These are phyloP conservation scores for Hericium coralloides DNA, from an alignment of 768 basidiomycete species.

Conservation along the genomic window DNA sequence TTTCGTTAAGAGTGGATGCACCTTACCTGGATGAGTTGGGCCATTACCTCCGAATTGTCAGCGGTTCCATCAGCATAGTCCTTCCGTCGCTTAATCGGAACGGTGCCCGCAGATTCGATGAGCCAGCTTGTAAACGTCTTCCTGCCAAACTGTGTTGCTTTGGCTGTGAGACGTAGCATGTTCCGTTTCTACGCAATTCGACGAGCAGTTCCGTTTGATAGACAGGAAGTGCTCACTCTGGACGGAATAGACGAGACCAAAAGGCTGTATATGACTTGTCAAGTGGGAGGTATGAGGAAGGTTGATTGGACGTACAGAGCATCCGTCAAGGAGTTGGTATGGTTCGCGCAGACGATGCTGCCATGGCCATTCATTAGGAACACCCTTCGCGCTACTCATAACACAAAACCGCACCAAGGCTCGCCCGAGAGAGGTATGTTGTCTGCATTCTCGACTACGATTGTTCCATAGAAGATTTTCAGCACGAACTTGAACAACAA, in stretches of 20 bases:
- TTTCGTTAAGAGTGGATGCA: not conserved
- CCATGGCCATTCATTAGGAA: too few relatives aligned
- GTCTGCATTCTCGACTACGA: constrained; percentile 73
- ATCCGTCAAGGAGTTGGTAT: constrained; percentile 81
- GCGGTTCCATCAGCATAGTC: constrained; percentile 46
- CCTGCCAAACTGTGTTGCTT: constrained; percentile 78
- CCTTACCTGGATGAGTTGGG: constrained; percentile 53
- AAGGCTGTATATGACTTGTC: constrained; percentile 34
- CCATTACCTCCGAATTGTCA: constrained; percentile 67
- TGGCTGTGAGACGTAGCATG: constrained; percentile 79
- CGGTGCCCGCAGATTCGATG: constrained; percentile 80
- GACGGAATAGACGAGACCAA: constrained; percentile 68
- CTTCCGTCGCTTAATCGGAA: constrained; percentile 72
- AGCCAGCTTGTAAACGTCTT: constrained; percentile 86
- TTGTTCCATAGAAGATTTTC: constrained; percentile 85
- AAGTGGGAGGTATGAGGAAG: not conserved
- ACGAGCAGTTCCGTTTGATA: not conserved
- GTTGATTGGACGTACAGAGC: constrained; percentile 50
- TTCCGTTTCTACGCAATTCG: constrained; percentile 47
- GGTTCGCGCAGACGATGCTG: constrained; percentile 82
- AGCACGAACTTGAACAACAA: constrained; percentile 74
- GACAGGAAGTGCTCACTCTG: constrained; percentile 31
- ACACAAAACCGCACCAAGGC: constrained; percentile 50
- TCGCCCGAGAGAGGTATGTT: constrained; percentile 62
- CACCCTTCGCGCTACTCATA: not conserved